These are phyloP conservation scores for Tolypocladium ovalisporum DNA, from an alignment of 2,329 filamentous ascomycete genomes.

Conservation along the genomic window DNA sequence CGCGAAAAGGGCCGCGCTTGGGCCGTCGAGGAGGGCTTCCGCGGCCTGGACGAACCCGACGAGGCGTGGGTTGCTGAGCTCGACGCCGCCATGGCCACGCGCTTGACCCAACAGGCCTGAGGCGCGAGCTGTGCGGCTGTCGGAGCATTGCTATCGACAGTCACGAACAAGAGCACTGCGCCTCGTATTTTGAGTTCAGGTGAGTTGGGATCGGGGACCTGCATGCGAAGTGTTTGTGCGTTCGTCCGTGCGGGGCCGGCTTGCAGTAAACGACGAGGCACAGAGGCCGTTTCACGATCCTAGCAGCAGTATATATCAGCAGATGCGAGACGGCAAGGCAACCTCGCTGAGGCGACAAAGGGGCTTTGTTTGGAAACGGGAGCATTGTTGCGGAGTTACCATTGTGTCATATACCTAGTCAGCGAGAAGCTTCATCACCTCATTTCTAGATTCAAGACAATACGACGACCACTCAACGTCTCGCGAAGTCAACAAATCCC, in stretches of 20 bases:
- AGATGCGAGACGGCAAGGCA: neutral
- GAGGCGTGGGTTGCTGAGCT: neutral
- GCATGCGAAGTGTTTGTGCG: neutral
- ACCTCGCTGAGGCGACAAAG: neutral
- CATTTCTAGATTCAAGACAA: neutral
- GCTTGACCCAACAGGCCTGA: neutral
- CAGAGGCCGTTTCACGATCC: neutral
- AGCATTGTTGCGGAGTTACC: neutral
- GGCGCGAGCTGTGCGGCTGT: neutral
- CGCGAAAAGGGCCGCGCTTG: slow-evolving; percentile 52
- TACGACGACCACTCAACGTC: neutral
- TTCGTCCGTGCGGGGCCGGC: neutral
- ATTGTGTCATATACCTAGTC: neutral
- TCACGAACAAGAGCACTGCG: neutral
- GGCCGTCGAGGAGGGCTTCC: slow-evolving; percentile 81
- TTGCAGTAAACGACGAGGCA: neutral
- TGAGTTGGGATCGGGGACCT: neutral
- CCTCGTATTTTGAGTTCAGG: neutral
- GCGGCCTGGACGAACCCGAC: slow-evolving; percentile 48
- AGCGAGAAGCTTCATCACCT: neutral
- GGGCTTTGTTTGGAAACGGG: neutral
- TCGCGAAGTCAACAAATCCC: neutral
- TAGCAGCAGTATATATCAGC: neutral
- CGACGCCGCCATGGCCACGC: neutral
- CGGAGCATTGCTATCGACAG: neutral